Evolutionary conservation across 2,329 filamentous ascomycete species (phyloP), one percentile per base, ranked within the genome.

Genomic region (Eutypa lata): DNA sequence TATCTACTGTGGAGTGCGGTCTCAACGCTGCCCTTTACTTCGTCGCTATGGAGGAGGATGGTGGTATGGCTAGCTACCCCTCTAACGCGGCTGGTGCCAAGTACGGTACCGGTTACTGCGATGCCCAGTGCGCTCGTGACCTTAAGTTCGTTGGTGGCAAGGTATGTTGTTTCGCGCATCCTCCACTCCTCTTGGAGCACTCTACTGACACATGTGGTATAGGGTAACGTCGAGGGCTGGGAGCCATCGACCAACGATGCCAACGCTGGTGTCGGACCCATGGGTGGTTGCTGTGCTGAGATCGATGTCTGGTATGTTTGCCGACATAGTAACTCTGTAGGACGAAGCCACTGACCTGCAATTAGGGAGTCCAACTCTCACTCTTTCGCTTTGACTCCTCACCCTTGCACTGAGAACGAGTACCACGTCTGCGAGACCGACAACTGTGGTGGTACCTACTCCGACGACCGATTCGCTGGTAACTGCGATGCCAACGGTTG

Each of bases 401-500:
- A 88, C 69, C 76, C 79, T 40, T 87, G 84, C 75, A 71, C 73
- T 55, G 70, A 69, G 52, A 68, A 72, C 47, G 72, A 73, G 53
- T 74, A 78, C 57, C 69, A 71, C 57, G 73, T 76, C 58, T 85
- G 81, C 71, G 70, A 69, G 14, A 71, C 67, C 33, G 66, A 71
- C 56, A 54, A 59, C 21, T 82, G 77, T 57, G 79, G 79, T 57
- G 80, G 76, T 54, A 73, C 73, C 26, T 78, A 75, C 57, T 72
- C 70, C 3, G 63, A 67, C 47, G 71, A 78, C 63, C 80, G 82
- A 60, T 86, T 85, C 65, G 69, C 67, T 37, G 82, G 83, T 54
- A 71, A 80, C 53, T 87, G 84, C 66, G 84, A 87, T 66, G 78
- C 82, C 60, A 81, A 85, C 62, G 84, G 84, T 38, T 88, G 84